Percentiles rank a stretch among this genome's conserved stretches.
These are phyloP conservation scores for Polysphondylium violaceum DNA, from an alignment of 78 protist species.

Conservation along the genomic window DNA sequence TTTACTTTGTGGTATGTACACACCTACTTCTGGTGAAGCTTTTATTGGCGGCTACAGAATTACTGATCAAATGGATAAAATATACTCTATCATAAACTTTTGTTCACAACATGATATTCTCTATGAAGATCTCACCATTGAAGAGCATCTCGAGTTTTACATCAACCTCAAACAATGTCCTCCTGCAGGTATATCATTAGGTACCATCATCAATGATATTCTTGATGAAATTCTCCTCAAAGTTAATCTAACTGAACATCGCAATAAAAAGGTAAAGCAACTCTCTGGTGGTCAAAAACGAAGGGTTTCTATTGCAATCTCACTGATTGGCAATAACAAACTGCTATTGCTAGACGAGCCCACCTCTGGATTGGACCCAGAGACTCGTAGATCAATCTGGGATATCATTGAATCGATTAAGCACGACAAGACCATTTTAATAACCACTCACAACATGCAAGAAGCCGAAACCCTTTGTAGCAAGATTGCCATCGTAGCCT, in stretches of 20 bases:
- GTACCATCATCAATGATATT: too few relatives aligned
- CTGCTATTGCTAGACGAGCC: conserved; percentile 88
- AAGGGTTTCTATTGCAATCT: conserved; percentile 72
- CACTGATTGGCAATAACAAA: conserved; percentile 75
- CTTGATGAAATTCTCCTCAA: too few relatives aligned
- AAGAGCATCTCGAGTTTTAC: conserved; percentile 64
- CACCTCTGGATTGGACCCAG: conserved; percentile 86
- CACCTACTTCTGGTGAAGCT: conserved; percentile 23
- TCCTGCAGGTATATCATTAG: conserved; percentile 2
- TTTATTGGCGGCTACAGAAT: conserved; percentile 24
- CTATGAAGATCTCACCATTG: conserved; percentile 40
- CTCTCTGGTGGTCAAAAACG: conserved; percentile 88
- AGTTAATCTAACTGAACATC: neutral
- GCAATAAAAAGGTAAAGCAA: conserved; percentile 25
- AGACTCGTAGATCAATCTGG: conserved; percentile 78
- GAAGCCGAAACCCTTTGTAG: conserved; percentile 91
- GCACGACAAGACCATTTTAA: conserved; percentile 46
- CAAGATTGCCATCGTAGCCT: conserved; percentile 80
- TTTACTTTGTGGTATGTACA: conserved; percentile 14
- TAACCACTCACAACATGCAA: conserved; percentile 94
- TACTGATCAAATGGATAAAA: neutral
- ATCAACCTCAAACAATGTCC: neutral
- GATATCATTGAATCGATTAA: conserved; percentile 33
- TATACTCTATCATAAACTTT: too few relatives aligned
- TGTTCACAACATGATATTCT: conserved; percentile 85